Conservation (phyloP, 2,329 filamentous ascomycete genomes). For the Thelonectria blattea region DNA sequence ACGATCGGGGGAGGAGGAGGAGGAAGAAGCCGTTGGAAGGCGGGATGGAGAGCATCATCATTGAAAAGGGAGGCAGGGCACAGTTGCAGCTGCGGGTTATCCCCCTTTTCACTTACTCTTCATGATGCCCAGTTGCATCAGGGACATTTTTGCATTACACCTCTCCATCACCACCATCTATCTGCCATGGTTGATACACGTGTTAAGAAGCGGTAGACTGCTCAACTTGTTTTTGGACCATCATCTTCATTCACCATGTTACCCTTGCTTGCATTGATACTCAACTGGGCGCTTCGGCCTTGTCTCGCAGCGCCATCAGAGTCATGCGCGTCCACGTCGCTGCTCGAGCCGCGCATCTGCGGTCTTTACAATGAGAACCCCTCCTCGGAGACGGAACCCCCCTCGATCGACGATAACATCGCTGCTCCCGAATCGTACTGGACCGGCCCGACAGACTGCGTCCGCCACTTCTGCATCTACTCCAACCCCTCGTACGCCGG, state of each 20-base stretch:
- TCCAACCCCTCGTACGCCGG: constrained; percentile 5
- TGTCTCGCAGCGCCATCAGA: no score
- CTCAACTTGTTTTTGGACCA: no score
- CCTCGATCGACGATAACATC: background rate
- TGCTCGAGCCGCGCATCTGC: background rate
- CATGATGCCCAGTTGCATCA: background rate
- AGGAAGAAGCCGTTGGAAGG: no score
- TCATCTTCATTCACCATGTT: background rate
- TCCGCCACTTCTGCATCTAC: constrained; percentile 2
- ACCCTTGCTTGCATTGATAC: background rate
- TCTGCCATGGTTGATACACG: background rate
- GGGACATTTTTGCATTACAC: background rate
- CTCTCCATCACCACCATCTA: background rate
- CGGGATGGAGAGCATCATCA: no score
- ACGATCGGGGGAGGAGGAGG: no score
- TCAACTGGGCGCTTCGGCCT: background rate
- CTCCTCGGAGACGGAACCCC: background rate
- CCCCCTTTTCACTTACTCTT: no score
- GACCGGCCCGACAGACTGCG: constrained; percentile 1
- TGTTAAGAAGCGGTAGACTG: no score
- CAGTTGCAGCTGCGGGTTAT: no score
- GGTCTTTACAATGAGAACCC: background rate
- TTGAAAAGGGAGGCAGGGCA: background rate
- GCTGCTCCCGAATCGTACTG: background rate
- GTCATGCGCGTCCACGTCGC: background rate